Evolutionary conservation across 2,329 filamentous ascomycete species (phyloP), one percentile per base, ranked within the genome.

Genomic region (Alternaria brassicae): DNA sequence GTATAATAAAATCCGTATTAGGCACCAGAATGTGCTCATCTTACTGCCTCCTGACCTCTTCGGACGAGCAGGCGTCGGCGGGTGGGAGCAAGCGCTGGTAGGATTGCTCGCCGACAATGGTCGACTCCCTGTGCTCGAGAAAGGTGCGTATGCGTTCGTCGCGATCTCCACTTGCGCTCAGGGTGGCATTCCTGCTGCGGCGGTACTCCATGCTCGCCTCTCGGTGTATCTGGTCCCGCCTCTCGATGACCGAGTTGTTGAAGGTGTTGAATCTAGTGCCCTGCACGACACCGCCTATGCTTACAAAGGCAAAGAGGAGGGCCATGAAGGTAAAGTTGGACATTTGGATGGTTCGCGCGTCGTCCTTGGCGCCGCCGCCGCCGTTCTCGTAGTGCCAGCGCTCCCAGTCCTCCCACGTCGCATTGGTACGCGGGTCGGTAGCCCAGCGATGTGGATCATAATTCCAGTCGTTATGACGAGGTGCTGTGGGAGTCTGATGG

Each of bases 351-450:
- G 85, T 63, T 73, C 75, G 65, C 70, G 71, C 71, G 66, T 79
- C 64, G 63, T 76, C 76, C 71, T 77, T 70, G 49, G 58, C 70
- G 51, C 63, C 59, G n/a, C 63, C 58, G 15, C 63, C 60, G 58
- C 73, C 65, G 25, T 73, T 74, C 30, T 68, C 67, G 23, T 66
- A 56, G 60, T 78, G 75, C 77, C 78, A 80, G 42, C 84, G 84
- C 80, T 97, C 92, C 93, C 93, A 97, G 76, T 99, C 95, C 76
- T 99, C 95, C 95, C 95, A 99, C 0, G 95, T 98, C 1, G 92
- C 95, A 76, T 98, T 98, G 68, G 81, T 77, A 48, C 89, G 86
- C 3, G 84, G 75, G 73, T 80, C 69, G 72, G 74, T 62, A 66
- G 72, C 51, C 79, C 78, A 70, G 63, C 72, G 48, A 63, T 63